Evolutionary conservation across 177 flowering plant species (phyloP).

Genomic region (Vitis hybrid): DNA sequence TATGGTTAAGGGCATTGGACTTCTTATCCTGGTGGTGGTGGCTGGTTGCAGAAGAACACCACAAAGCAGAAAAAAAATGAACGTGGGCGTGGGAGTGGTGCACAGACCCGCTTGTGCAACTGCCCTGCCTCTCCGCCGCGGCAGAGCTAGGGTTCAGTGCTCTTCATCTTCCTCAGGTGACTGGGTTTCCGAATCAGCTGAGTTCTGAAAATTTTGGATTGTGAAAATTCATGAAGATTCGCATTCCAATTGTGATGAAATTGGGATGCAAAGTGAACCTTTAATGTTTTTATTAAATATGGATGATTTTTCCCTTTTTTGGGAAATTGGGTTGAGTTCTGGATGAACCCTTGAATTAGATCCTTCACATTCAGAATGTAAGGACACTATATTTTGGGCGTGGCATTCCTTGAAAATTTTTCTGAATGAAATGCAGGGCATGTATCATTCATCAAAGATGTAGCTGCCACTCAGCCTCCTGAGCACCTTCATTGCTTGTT

Average conservation of each 20-base stretch:
- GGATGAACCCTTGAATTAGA: too few species aligned
- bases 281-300: too few species aligned
- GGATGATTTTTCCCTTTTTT: too few species aligned
- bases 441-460: conserved; percentile 64
- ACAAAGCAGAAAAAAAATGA: conserved; percentile 20
- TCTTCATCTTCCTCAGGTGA: conserved; percentile 22
- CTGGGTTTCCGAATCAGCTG: too few species aligned
- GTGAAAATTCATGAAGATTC: too few species aligned
- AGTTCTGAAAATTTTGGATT: too few species aligned
- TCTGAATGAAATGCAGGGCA: conserved; percentile 52
- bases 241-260: too few species aligned
- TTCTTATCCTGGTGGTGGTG: too few species aligned
- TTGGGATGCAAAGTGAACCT: too few species aligned
- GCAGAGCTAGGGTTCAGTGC: conserved; percentile 30
- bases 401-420: background rate
- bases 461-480: conserved; percentile 68
- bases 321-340: too few species aligned
- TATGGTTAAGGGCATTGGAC: too few species aligned
- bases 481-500: conserved; percentile 55
- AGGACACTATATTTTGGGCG: too few species aligned
- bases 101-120: conserved; percentile 37
- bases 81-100: conserved; percentile 31
- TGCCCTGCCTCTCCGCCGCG: conserved; percentile 32
- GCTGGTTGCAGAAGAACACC: background rate
- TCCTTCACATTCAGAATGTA: background rate